Conservation (phyloP, 495 filamentous ascomycete species). For the Entonaema liquescens region DNA sequence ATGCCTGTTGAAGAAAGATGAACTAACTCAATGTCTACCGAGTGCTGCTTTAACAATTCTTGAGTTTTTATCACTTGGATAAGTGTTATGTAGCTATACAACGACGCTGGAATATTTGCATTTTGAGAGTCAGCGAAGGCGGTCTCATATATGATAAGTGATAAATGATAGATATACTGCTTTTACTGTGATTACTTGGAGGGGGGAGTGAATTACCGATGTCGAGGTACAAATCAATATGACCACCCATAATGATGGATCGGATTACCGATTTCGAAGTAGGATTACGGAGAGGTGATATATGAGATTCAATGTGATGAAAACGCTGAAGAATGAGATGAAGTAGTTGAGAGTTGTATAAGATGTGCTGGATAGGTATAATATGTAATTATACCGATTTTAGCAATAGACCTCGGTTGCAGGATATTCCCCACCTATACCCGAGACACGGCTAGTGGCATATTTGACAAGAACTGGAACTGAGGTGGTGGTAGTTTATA, state of each 20-base stretch:
- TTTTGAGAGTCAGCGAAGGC: slow-evolving; percentile 12
- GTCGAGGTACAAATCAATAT: slow-evolving; percentile 71
- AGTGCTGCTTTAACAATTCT: slow-evolving; percentile 61
- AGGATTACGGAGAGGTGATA: background rate
- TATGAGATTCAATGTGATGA: background rate
- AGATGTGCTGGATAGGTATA: background rate
- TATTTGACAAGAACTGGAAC: too few species aligned
- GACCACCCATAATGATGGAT: slow-evolving; percentile 57
- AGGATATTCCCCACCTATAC: background rate
- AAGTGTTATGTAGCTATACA: slow-evolving; percentile 73
- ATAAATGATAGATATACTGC: background rate
- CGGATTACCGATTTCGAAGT: background rate
- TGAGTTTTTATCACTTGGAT: slow-evolving; percentile 65
- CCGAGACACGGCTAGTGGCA: background rate
- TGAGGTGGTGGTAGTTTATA: background rate
- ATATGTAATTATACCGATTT: background rate
- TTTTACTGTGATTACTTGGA: background rate
- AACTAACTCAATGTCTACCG: slow-evolving; percentile 69
- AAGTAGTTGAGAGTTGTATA: background rate
- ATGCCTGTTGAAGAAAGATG: background rate
- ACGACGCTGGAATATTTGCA: slow-evolving; percentile 60
- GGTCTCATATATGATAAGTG: background rate
- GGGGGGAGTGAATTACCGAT: slow-evolving; percentile 52
- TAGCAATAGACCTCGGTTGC: slow-evolving; percentile 5
- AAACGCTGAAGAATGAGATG: background rate